Evolutionary conservation across 1,284 basidiomycete species (phyloP).

Genomic region (Sphagnurus paluster): DNA sequence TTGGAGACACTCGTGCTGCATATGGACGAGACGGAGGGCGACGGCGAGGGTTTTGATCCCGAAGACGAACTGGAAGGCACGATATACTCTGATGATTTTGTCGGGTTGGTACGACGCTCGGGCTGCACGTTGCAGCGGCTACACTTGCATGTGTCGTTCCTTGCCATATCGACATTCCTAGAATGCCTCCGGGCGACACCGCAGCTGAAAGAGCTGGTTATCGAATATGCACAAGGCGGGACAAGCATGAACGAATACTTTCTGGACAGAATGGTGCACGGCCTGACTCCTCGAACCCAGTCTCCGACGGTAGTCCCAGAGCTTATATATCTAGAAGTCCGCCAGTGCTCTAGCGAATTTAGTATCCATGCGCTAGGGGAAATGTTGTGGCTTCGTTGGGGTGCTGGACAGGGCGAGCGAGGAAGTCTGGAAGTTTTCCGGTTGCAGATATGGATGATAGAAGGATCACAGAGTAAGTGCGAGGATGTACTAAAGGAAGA

Average conservation of each 20-base stretch:
- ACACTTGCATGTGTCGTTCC: not conserved
- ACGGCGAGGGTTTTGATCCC: not conserved
- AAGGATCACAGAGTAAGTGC: not conserved
- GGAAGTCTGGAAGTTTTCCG: slow-evolving; percentile 1
- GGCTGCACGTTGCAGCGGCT: not conserved
- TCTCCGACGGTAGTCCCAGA: not conserved
- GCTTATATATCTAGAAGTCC: not conserved
- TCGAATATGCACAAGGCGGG: not conserved
- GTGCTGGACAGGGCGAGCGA: not conserved
- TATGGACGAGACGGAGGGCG: not conserved
- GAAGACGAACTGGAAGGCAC: not conserved
- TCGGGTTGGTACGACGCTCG: not conserved
- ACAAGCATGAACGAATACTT: not conserved
- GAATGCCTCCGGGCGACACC: slow-evolving; percentile 1
- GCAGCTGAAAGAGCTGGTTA: not conserved
- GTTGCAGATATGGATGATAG: not conserved
- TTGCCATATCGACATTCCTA: not conserved
- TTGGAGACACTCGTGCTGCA: not conserved
- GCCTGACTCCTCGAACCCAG: not conserved
- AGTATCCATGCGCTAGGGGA: not conserved
- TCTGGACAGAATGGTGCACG: not conserved
- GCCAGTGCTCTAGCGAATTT: not conserved
- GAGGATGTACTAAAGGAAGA: not conserved
- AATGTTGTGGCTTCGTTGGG: slow-evolving; percentile 5
- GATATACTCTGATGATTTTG: not conserved